Evolutionary conservation across 129 eudicot genomes (phyloP).

Genomic region (Saposhnikovia divaricata): DNA sequence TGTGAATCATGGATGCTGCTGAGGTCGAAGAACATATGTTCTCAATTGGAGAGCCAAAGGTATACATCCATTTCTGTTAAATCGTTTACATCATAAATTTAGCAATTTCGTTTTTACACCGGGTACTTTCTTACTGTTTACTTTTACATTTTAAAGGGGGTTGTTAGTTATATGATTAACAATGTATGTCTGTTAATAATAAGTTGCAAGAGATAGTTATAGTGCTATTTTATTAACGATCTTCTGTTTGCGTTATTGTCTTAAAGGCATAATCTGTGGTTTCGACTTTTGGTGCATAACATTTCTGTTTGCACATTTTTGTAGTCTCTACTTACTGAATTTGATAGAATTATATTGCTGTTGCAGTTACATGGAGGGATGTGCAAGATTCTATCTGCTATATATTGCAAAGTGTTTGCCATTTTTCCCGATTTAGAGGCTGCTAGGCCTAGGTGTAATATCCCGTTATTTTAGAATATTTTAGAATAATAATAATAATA

Average conservation of each 20-base stretch:
- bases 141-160: no score
- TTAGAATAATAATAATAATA: no score
- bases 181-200: background rate
- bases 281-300: background rate
- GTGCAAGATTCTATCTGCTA: constrained; percentile 64
- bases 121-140: no score
- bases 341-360: constrained; percentile 19
- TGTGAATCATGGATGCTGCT: constrained; percentile 53
- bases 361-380: constrained; percentile 89
- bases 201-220: background rate
- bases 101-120: no score
- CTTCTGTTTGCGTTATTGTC: background rate
- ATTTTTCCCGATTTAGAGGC: constrained; percentile 87
- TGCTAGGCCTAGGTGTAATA: constrained; percentile 79
- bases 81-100: background rate
- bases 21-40: constrained; percentile 77
- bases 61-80: constrained; percentile 7
- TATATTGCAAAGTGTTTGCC: constrained; percentile 61
- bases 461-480: no score
- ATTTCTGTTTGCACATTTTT: background rate
- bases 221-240: background rate
- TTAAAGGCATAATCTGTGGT: background rate
- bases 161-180: background rate
- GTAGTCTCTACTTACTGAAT: background rate
- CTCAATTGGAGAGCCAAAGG: constrained; percentile 94